phyloP scores from a whole-genome alignment of 441 rosid genomes.

The Corymbia citriodora region DNA sequence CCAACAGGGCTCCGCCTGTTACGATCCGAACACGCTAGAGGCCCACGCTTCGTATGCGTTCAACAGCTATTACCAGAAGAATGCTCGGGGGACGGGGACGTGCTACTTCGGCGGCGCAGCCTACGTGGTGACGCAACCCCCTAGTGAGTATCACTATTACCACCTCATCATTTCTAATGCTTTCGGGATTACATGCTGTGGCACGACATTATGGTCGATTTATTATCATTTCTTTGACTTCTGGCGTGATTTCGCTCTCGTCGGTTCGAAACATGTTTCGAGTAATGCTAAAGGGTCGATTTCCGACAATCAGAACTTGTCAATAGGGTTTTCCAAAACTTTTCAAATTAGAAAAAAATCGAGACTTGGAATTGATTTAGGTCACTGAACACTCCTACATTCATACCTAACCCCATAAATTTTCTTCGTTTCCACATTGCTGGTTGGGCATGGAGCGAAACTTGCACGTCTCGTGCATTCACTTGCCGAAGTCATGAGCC shows the following conservation, averaged over 20 bases:
- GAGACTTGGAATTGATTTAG: neutral
- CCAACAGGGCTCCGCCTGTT: slow-evolving; percentile 54
- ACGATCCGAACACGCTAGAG: slow-evolving; percentile 35
- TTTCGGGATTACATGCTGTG: neutral
- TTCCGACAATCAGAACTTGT: neutral
- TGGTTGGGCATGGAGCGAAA: neutral
- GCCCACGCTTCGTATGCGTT: slow-evolving; percentile 74
- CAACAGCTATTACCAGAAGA: slow-evolving; percentile 64
- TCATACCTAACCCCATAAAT: neutral
- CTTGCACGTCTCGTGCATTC: neutral
- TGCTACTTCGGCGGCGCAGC: slow-evolving; percentile 59
- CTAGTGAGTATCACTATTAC: slow-evolving; percentile 38
- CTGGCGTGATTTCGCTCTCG: neutral
- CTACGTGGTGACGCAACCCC: slow-evolving; percentile 55
- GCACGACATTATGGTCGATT: neutral
- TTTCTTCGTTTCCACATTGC: neutral
- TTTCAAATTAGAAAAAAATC: neutral
- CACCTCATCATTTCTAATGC: neutral
- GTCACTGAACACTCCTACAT: neutral
- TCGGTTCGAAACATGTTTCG: neutral
- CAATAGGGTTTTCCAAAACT: neutral
- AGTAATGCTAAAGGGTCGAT: neutral
- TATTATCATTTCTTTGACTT: neutral
- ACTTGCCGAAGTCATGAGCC: neutral
- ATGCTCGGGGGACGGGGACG: slow-evolving; percentile 42